These are phyloP conservation scores for Cordyceps fumosorosea DNA, from an alignment of 2,329 filamentous ascomycete species.

Conservation along the genomic window DNA sequence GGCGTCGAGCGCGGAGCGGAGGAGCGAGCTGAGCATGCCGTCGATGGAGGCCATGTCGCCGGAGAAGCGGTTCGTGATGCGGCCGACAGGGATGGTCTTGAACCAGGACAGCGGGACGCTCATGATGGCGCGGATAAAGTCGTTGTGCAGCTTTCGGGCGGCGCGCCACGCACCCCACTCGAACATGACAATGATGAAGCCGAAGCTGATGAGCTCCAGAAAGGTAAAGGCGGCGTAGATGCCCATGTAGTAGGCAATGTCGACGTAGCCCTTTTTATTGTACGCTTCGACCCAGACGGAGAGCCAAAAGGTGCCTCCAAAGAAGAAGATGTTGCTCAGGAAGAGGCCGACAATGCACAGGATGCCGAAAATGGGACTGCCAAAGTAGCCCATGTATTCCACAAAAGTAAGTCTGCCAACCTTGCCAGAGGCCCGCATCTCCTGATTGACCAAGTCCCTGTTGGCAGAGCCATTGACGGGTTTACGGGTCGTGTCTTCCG, in stretches of 20 bases:
- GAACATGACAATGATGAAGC: slow-evolving; percentile 38
- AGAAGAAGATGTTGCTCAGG: slow-evolving; percentile 34
- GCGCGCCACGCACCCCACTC: slow-evolving; percentile 52
- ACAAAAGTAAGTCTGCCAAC: slow-evolving; percentile 40
- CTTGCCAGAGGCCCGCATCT: slow-evolving; percentile 40
- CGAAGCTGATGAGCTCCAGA: slow-evolving; percentile 36
- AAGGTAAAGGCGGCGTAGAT: slow-evolving; percentile 44
- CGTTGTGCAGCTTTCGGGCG: slow-evolving; percentile 44
- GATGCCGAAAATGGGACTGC: slow-evolving; percentile 36
- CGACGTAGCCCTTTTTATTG: slow-evolving; percentile 33
- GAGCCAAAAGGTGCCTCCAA: slow-evolving; percentile 42
- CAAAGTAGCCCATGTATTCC: slow-evolving; percentile 46
- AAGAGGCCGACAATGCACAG: slow-evolving; percentile 33
- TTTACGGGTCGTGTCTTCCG: slow-evolving; percentile 27
- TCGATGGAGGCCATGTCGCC: slow-evolving; percentile 53
- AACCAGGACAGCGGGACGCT: slow-evolving; percentile 51
- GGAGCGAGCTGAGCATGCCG: slow-evolving; percentile 37
- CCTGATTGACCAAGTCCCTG: slow-evolving; percentile 40
- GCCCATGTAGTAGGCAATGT: slow-evolving; percentile 45
- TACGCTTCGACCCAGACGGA: slow-evolving; percentile 49
- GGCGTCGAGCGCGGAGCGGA: slow-evolving; percentile 37
- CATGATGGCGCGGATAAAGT: slow-evolving; percentile 46
- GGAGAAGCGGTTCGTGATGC: slow-evolving; percentile 49
- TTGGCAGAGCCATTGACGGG: slow-evolving; percentile 28
- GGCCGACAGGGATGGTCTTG: slow-evolving; percentile 45